Evolutionary conservation across 768 basidiomycete species (phyloP).

Genomic region (Boletus pseudopeckii): DNA sequence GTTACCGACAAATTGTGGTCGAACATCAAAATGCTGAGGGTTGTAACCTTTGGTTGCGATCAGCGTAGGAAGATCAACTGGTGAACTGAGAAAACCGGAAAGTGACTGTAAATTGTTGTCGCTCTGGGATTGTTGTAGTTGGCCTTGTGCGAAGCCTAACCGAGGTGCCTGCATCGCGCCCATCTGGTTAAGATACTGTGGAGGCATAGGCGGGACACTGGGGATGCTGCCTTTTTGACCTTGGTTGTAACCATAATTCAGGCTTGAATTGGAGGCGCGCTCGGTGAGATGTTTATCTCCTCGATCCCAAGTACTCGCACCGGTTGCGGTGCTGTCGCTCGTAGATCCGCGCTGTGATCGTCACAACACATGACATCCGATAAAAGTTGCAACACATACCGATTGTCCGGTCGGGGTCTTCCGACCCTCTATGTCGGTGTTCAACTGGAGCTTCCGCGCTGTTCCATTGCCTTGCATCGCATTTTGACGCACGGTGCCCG

Average conservation of each 20-base stretch:
- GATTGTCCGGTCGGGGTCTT: conserved; percentile 56
- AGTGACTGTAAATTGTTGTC: conserved; percentile 37
- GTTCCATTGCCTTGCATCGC: conserved; percentile 37
- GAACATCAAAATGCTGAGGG: conserved; percentile 76
- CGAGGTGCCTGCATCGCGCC: conserved; percentile 33
- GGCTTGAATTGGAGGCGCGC: conserved; percentile 65
- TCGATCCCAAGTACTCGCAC: conserved; percentile 56
- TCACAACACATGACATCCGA: conserved; percentile 32
- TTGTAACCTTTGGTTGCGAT: conserved; percentile 91
- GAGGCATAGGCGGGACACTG: conserved; percentile 68
- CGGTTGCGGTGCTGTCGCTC: conserved; percentile 31
- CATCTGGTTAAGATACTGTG: conserved; percentile 67
- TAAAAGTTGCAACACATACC: conserved; percentile 44
- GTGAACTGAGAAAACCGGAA: conserved; percentile 53
- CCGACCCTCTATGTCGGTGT: conserved; percentile 64
- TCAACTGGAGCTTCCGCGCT: conserved; percentile 51
- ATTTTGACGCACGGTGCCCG: conserved; percentile 37
- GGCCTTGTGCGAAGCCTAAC: conserved; percentile 36
- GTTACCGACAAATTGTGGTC: conserved; percentile 67
- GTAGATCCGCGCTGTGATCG: conserved; percentile 36
- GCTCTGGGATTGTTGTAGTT: conserved; percentile 26
- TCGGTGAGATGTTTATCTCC: conserved; percentile 55
- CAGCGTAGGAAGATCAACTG: conserved; percentile 83
- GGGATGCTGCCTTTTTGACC: conserved; percentile 44
- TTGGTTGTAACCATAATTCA: conserved; percentile 57